These are phyloP conservation scores for Globisporangium iwayamae DNA, from an alignment of 352 stramenopile species.

Conservation along the genomic window DNA sequence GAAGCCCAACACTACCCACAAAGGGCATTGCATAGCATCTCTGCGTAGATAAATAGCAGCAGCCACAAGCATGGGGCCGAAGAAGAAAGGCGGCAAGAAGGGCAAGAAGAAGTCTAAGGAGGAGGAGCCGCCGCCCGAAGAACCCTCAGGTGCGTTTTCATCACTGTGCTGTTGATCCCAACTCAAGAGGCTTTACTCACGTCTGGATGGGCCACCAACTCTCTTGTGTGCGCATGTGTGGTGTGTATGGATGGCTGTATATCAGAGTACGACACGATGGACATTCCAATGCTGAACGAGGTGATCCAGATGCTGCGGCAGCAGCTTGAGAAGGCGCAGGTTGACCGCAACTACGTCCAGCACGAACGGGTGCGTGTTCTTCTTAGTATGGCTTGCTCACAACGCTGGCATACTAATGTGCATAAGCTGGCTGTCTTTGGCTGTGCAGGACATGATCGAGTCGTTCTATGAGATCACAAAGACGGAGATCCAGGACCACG, in stretches of 20 bases:
- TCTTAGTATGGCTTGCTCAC: not conserved
- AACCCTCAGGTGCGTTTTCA: constrained; percentile 51
- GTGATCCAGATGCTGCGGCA: constrained; percentile 91
- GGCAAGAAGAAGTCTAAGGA: constrained; percentile 69
- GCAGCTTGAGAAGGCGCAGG: constrained; percentile 88
- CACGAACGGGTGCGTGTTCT: constrained; percentile 72
- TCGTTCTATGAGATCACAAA: constrained; percentile 95
- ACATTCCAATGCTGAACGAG: constrained; percentile 91
- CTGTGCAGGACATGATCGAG: constrained; percentile 90
- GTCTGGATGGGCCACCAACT: not conserved
- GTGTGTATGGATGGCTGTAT: too few relatives aligned
- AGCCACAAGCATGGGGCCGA: constrained; percentile 44
- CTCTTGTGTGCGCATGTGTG: not conserved
- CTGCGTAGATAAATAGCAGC: not conserved
- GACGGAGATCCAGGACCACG: constrained; percentile 88
- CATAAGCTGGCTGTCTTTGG: not conserved
- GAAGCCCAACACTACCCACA: not conserved
- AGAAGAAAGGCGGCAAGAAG: constrained; percentile 72
- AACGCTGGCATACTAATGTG: too few relatives aligned
- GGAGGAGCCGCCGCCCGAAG: constrained; percentile 57
- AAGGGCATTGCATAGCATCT: not conserved
- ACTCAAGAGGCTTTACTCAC: not conserved
- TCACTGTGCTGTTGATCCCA: not conserved
- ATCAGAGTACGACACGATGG: constrained; percentile 91
- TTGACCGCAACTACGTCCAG: constrained; percentile 94